These are phyloP conservation scores for Globisporangium recalcitrans DNA, from an alignment of 352 stramenopile genomes.

Conservation along the genomic window DNA sequence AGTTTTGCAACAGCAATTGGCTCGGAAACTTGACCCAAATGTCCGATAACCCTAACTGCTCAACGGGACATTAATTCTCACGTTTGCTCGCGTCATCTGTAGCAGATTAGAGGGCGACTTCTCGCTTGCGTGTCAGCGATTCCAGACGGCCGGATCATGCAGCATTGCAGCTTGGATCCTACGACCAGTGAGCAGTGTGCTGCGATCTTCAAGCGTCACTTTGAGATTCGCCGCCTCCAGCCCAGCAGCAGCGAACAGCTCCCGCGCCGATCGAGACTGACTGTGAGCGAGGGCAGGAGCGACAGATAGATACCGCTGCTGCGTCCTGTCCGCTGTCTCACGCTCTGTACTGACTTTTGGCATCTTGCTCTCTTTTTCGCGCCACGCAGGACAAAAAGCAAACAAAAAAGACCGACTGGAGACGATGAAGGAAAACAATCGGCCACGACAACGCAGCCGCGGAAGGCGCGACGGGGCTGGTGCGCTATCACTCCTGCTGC, in stretches of 20 bases:
- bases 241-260: neutral
- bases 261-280: neutral
- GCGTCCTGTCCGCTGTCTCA: neutral
- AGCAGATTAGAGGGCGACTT: too few species aligned
- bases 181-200: neutral
- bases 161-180: neutral
- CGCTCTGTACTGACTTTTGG: neutral
- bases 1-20: too few species aligned
- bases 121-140: too few species aligned
- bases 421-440: neutral
- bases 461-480: neutral
- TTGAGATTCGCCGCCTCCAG: neutral
- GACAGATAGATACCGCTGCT: neutral
- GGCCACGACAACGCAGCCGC: neutral
- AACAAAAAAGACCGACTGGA: neutral
- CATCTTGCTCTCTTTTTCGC: neutral
- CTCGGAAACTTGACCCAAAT: too few species aligned
- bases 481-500: neutral
- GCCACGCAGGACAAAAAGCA: neutral
- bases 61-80: too few species aligned
- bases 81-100: too few species aligned
- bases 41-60: too few species aligned
- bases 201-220: slow-evolving; percentile 1
- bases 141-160: too few species aligned
- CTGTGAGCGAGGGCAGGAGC: neutral